Percentiles rank a stretch among this genome's conserved stretches.
These are phyloP conservation scores for Backusella morwellensis DNA, from an alignment of 192 early-diverging fungal species.

Conservation along the genomic window DNA sequence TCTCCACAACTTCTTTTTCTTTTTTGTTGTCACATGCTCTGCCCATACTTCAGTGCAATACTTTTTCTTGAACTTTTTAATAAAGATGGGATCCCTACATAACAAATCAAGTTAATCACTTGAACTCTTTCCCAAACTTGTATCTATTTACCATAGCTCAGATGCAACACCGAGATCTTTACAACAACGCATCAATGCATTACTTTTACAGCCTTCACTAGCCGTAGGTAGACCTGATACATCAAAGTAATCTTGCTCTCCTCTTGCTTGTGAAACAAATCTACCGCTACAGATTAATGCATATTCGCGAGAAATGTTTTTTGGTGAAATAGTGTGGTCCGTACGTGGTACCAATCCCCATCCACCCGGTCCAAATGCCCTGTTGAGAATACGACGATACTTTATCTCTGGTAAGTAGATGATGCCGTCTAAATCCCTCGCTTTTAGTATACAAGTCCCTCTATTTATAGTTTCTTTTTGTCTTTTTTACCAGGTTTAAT, in stretches of 20 bases:
- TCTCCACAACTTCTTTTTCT: constrained; percentile 85
- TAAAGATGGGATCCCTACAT: constrained; percentile 82
- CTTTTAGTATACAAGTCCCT: not conserved
- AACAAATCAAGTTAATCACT: not conserved
- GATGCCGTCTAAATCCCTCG: constrained; percentile 69
- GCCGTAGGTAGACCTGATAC: constrained; percentile 75
- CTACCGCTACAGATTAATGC: constrained; percentile 82
- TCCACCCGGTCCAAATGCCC: constrained; percentile 92
- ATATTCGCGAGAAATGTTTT: constrained; percentile 88
- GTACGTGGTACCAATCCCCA: constrained; percentile 89
- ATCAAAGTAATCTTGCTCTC: constrained; percentile 91
- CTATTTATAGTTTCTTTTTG: not conserved
- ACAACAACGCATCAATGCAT: constrained; percentile 95
- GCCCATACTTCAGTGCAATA: constrained; percentile 78
- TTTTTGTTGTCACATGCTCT: constrained; percentile 69
- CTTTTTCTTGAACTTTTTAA: constrained; percentile 81
- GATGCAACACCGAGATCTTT: constrained; percentile 92
- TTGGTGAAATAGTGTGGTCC: constrained; percentile 77
- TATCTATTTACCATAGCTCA: constrained; percentile 73
- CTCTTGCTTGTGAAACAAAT: constrained; percentile 87
- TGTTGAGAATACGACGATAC: constrained; percentile 93
- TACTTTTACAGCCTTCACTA: constrained; percentile 86
- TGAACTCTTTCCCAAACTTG: too few relatives aligned
- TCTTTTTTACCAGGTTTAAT: constrained; percentile 77
- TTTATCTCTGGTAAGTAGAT: constrained; percentile 97